phyloP scores from a whole-genome alignment of 2,329 filamentous ascomycete species.

The Rachicladosporium sp. region DNA sequence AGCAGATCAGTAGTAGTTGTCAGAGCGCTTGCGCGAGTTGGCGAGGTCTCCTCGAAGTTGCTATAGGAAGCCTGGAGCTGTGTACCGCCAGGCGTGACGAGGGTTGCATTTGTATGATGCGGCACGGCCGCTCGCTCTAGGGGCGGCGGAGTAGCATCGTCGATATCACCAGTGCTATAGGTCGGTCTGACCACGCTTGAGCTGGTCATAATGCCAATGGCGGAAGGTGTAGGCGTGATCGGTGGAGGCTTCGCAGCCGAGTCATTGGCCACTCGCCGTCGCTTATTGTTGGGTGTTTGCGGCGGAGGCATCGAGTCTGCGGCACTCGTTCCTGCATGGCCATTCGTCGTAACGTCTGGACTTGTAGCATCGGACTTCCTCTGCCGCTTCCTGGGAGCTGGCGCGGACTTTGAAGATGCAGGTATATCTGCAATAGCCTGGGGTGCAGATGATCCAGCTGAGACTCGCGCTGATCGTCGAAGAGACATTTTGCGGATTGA shows the following conservation, averaged over 20 bases:
- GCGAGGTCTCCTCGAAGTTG: slow-evolving; percentile 26
- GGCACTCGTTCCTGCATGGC: too few species aligned
- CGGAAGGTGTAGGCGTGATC: slow-evolving; percentile 38
- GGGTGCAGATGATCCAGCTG: neutral
- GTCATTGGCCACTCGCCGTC: slow-evolving; percentile 14
- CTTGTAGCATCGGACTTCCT: slow-evolving; percentile 11
- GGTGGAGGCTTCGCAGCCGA: slow-evolving; percentile 23
- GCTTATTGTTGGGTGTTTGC: slow-evolving; percentile 18
- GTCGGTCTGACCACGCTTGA: slow-evolving; percentile 17
- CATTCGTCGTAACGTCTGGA: too few species aligned
- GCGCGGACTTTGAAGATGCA: neutral
- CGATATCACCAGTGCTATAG: slow-evolving; percentile 28
- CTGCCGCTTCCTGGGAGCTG: slow-evolving; percentile 11
- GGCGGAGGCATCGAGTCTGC: slow-evolving; percentile 10
- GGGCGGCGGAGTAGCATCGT: slow-evolving; percentile 21
- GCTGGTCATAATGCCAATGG: slow-evolving; percentile 35
- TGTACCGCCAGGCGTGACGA: slow-evolving; percentile 59
- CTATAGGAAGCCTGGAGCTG: slow-evolving; percentile 42
- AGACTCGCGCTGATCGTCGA: slow-evolving; percentile 39
- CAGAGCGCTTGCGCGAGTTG: slow-evolving; percentile 22
- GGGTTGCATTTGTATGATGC: slow-evolving; percentile 53
- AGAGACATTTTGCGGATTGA: slow-evolving; percentile 34
- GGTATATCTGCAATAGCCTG: slow-evolving; percentile 1
- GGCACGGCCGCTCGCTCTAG: slow-evolving; percentile 48
- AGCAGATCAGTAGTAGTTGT: slow-evolving; percentile 48